These are phyloP conservation scores for Tetrapyrgos nigripes DNA, from an alignment of 1,284 basidiomycete species.

Conservation along the genomic window DNA sequence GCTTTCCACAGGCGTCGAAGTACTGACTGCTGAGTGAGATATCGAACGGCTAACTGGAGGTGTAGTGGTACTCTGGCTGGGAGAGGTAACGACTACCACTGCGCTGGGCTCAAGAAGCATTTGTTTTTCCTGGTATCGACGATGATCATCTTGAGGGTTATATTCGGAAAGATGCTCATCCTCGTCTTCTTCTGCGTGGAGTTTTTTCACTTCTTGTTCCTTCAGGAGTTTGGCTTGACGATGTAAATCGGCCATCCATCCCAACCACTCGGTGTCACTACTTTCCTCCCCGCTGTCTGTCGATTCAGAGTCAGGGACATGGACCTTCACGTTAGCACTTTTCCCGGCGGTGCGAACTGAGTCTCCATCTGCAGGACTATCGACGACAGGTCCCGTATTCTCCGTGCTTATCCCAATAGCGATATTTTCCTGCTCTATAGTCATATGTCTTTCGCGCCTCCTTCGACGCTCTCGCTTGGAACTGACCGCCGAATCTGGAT, in stretches of 20 bases:
- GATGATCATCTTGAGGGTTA: constrained; percentile 22
- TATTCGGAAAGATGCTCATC: constrained; percentile 9
- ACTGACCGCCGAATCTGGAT: constrained; percentile 3
- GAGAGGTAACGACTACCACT: constrained; percentile 18
- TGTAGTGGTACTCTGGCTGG: constrained; percentile 19
- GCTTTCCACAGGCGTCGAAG: no score
- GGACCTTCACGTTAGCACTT: not conserved
- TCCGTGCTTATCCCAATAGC: constrained; percentile 13
- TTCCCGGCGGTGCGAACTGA: not conserved
- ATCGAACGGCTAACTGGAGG: constrained; percentile 34
- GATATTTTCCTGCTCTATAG: constrained; percentile 14
- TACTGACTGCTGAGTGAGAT: constrained; percentile 23
- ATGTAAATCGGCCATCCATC: constrained; percentile 58
- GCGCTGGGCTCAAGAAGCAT: constrained; percentile 32
- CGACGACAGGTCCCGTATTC: no score
- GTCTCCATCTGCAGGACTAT: constrained; percentile 1
- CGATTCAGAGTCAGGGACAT: constrained; percentile 22
- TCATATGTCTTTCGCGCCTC: constrained; percentile 21
- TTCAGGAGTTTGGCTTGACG: constrained; percentile 40
- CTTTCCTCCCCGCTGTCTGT: constrained; percentile 42
- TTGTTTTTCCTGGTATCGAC: constrained; percentile 23
- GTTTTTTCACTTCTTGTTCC: constrained; percentile 6
- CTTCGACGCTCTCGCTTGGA: constrained; percentile 10
- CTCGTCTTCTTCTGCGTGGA: not conserved
- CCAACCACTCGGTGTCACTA: constrained; percentile 66